A percentile compares a stretch with the other conserved stretches of the same genome.
These are phyloP conservation scores for Fusarium torulosum DNA, from an alignment of 2,329 filamentous ascomycete genomes.

Conservation along the genomic window DNA sequence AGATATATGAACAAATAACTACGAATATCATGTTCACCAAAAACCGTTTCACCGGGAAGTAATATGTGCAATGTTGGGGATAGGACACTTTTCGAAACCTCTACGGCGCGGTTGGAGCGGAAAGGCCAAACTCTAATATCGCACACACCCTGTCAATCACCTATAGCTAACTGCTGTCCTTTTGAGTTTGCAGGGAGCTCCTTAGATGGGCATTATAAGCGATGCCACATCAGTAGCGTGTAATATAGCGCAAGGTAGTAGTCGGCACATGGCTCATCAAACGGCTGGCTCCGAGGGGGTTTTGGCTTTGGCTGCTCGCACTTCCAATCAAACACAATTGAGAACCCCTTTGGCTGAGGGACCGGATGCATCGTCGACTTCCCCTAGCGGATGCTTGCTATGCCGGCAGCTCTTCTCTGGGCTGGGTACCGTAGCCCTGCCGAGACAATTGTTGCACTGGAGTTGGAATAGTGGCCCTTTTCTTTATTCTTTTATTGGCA, in stretches of 20 bases:
- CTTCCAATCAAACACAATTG: constrained; percentile 23
- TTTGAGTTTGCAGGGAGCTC: constrained; percentile 22
- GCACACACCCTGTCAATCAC: constrained; percentile 11
- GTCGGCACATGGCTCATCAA: constrained; percentile 32
- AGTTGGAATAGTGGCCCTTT: constrained; percentile 10
- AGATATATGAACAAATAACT: not conserved
- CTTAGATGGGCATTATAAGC: not conserved
- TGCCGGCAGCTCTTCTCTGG: constrained; percentile 11
- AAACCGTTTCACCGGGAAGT: not conserved
- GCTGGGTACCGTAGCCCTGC: constrained; percentile 10
- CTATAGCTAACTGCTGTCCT: not conserved
- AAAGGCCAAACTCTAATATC: constrained; percentile 16
- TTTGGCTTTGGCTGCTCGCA: not conserved
- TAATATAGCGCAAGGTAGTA: constrained; percentile 4
- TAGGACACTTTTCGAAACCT: not conserved
- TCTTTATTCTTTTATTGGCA: not conserved
- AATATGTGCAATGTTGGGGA: not conserved
- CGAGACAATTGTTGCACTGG: constrained; percentile 13
- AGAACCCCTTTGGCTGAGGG: constrained; percentile 13
- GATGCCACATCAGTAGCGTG: not conserved
- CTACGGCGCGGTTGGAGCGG: not conserved
- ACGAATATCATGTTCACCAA: not conserved
- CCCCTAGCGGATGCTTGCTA: constrained; percentile 35
- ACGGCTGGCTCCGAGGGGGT: constrained; percentile 16
- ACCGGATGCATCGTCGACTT: constrained; percentile 30